These are phyloP conservation scores for Pyropia haitanensis DNA, from an alignment of 23 red algal species.

Conservation along the genomic window DNA sequence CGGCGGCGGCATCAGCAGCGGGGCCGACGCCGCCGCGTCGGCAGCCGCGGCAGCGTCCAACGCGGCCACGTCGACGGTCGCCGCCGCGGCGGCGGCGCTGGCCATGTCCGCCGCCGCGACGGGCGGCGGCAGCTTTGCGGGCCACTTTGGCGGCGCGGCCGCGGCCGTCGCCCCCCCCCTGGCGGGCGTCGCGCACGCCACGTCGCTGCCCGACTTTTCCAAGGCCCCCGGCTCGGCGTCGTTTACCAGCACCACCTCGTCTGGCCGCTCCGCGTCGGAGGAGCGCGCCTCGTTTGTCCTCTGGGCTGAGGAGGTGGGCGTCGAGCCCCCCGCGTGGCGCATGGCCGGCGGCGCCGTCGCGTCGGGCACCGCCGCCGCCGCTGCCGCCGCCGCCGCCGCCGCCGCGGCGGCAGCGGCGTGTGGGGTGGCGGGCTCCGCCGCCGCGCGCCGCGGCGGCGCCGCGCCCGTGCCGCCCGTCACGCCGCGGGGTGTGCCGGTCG, in stretches of 20 bases:
- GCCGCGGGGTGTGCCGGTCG: neutral
- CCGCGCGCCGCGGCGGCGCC: neutral
- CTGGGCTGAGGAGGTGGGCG: conserved; percentile 54
- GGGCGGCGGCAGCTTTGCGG: neutral
- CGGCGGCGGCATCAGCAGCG: too few species aligned
- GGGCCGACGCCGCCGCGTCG: too few species aligned
- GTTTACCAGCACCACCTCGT: neutral
- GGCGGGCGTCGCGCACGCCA: conserved; percentile 16
- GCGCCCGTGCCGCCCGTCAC: neutral
- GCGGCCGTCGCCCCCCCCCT: conserved; percentile 1
- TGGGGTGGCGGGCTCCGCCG: too few species aligned
- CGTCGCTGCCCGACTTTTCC: conserved; percentile 5
- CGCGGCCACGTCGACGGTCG: too few species aligned
- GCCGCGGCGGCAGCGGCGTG: neutral
- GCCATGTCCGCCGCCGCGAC: too few species aligned
- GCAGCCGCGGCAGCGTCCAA: too few species aligned
- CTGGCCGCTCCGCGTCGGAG: neutral
- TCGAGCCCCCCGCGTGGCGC: conserved; percentile 64
- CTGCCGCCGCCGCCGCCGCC: neutral
- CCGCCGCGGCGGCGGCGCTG: too few species aligned
- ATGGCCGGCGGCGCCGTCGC: neutral
- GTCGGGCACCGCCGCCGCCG: neutral
- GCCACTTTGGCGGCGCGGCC: neutral
- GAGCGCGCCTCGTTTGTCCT: conserved; percentile 23
- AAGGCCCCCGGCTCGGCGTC: too few species aligned